phyloP scores from a whole-genome alignment of 306 rosid genomes.

The Prinsepia uniflora region DNA sequence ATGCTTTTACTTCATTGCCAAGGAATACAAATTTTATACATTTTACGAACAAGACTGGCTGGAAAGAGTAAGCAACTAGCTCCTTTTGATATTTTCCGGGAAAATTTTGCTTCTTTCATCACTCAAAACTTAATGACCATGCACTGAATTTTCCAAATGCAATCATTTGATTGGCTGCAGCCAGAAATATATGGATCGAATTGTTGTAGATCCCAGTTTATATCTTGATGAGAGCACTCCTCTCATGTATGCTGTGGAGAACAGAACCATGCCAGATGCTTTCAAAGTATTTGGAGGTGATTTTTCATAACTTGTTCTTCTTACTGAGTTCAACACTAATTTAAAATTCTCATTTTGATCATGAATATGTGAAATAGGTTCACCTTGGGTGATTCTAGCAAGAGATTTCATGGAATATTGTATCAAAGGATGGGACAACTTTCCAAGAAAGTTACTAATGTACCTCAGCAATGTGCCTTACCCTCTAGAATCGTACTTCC shows the following conservation, averaged over 20 bases:
- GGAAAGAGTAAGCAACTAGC: constrained; percentile 49
- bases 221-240: constrained; percentile 37
- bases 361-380: constrained; percentile 35
- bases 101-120: neutral
- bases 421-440: constrained; percentile 64
- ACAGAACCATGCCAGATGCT: constrained; percentile 54
- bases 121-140: neutral
- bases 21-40: constrained; percentile 57
- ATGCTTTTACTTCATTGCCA: constrained; percentile 58
- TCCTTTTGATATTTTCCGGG: neutral
- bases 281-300: constrained; percentile 54
- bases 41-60: constrained; percentile 47
- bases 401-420: constrained; percentile 62
- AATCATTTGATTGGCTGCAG: constrained; percentile 33
- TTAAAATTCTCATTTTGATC: neutral
- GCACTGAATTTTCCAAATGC: neutral
- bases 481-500: constrained; percentile 67
- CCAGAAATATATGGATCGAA: constrained; percentile 37
- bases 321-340: neutral
- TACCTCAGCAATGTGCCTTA: constrained; percentile 62
- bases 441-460: constrained; percentile 63
- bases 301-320: neutral
- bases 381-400: constrained; percentile 63
- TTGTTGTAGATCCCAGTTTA: constrained; percentile 63
- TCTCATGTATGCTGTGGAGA: constrained; percentile 59